Evolutionary conservation across 306 rosid genomes (phyloP).

Genomic region (Castanospermum australe): DNA sequence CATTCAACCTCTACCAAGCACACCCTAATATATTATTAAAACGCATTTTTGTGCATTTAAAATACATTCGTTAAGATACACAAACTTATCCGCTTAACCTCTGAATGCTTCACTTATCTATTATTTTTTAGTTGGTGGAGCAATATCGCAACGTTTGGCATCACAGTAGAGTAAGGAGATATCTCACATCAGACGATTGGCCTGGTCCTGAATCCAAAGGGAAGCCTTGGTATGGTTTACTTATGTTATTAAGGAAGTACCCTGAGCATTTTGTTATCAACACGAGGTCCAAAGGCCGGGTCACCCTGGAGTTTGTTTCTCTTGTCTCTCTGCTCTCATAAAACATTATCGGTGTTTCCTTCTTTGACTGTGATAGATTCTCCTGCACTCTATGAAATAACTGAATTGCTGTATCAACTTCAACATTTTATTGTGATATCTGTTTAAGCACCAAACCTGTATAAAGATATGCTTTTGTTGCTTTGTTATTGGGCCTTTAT

Average conservation of each 20-base stretch:
- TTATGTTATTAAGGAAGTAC: slow-evolving; percentile 90
- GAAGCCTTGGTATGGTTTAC: slow-evolving; percentile 95
- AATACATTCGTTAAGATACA: background rate
- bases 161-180: slow-evolving; percentile 79
- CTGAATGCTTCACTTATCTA: background rate
- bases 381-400: background rate
- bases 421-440: background rate
- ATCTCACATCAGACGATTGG: slow-evolving; percentile 90
- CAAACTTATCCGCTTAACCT: background rate
- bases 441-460: background rate
- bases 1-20: background rate
- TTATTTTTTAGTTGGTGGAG: slow-evolving; percentile 69
- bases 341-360: background rate
- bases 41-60: slow-evolving; percentile 10
- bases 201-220: slow-evolving; percentile 91
- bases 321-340: slow-evolving; percentile 89
- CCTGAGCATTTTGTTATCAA: slow-evolving; percentile 98
- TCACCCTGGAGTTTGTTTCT: slow-evolving; percentile 86
- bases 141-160: slow-evolving; percentile 82
- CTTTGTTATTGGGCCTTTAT: background rate
- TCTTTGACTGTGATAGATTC: background rate
- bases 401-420: background rate
- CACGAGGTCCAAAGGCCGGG: slow-evolving; percentile 90
- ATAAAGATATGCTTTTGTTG: background rate
- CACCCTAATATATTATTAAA: background rate